Conservation (phyloP, 345 rosid genomes). For the Barbarea vulgaris region DNA sequence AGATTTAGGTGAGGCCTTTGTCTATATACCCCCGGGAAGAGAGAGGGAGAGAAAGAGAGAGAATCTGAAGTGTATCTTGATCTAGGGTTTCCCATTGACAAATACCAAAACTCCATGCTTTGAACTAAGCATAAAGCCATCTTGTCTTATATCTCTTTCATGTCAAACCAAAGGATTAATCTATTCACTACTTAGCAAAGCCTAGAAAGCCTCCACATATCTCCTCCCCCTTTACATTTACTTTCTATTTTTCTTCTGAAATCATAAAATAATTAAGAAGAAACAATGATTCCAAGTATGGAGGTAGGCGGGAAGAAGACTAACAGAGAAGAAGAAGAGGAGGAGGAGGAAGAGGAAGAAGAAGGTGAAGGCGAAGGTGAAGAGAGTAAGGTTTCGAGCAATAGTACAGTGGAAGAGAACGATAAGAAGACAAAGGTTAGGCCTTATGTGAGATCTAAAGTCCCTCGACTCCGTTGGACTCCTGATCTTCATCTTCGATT, state of each 20-base stretch:
- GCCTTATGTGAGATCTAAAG: conserved; percentile 74
- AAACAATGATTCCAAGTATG: conserved; percentile 20
- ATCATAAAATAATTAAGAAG: background rate
- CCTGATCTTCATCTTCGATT: conserved; percentile 84
- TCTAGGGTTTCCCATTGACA: conserved; percentile 42
- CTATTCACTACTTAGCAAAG: conserved; percentile 9
- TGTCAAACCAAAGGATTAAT: conserved; percentile 21
- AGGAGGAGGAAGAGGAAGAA: conserved; percentile 15
- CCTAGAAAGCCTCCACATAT: background rate
- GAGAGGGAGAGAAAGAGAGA: conserved; percentile 26
- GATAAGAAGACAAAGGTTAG: conserved; percentile 65
- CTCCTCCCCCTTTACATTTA: background rate
- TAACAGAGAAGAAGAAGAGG: conserved; percentile 7
- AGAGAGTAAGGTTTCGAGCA: conserved; percentile 64
- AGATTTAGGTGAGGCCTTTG: conserved; percentile 42
- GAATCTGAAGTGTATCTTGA: conserved; percentile 34
- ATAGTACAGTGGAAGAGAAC: conserved; percentile 77
- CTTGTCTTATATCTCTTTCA: conserved; percentile 32
- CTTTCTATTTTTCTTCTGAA: background rate
- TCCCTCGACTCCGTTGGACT: conserved; percentile 91
- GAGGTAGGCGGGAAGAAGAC: conserved; percentile 15
- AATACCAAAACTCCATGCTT: conserved; percentile 34
- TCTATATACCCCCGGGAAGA: conserved; percentile 32
- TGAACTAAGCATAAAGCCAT: conserved; percentile 12
- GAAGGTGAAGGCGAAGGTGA: conserved; percentile 54